These are phyloP conservation scores for Ceratocystis harringtonii DNA, from an alignment of 2,329 filamentous ascomycete species.

Conservation along the genomic window DNA sequence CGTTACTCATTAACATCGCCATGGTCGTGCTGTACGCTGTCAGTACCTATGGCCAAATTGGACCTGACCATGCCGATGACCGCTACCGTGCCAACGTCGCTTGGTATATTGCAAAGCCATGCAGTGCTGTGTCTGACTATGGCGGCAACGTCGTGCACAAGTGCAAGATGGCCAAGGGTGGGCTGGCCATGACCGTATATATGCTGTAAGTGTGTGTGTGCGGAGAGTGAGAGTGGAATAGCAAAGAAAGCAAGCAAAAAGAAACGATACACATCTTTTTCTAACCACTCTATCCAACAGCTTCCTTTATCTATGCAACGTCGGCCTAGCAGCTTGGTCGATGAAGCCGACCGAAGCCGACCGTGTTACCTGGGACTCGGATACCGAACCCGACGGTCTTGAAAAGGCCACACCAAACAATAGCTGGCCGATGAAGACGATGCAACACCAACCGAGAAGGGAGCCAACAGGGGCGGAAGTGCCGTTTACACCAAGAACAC, in stretches of 20 bases:
- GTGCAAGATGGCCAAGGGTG: slow-evolving; percentile 53
- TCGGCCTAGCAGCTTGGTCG: slow-evolving; percentile 40
- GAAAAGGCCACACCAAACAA: slow-evolving; percentile 22
- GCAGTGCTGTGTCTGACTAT: slow-evolving; percentile 24
- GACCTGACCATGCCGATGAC: slow-evolving; percentile 56
- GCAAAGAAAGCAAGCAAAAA: no score
- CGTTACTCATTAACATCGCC: slow-evolving; percentile 39
- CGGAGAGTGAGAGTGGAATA: no score
- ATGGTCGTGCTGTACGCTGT: slow-evolving; percentile 49
- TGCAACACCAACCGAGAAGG: slow-evolving; percentile 25
- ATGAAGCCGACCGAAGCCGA: slow-evolving; percentile 42
- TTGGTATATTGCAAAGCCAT: slow-evolving; percentile 64
- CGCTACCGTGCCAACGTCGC: slow-evolving; percentile 45
- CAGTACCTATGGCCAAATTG: slow-evolving; percentile 55
- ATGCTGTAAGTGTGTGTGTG: slow-evolving; percentile 45
- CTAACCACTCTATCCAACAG: slow-evolving; percentile 3
- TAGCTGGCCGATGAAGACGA: slow-evolving; percentile 44
- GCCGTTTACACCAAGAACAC: slow-evolving; percentile 50
- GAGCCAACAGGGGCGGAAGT: slow-evolving; percentile 19
- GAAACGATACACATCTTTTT: not conserved
- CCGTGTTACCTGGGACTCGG: slow-evolving; percentile 27
- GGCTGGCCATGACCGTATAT: slow-evolving; percentile 47
- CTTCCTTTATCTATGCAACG: slow-evolving; percentile 12
- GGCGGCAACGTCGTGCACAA: slow-evolving; percentile 35
- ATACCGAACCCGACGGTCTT: slow-evolving; percentile 29